These are phyloP conservation scores for Centrapalus pauciflorus DNA, from an alignment of 129 eudicot species.

Conservation along the genomic window DNA sequence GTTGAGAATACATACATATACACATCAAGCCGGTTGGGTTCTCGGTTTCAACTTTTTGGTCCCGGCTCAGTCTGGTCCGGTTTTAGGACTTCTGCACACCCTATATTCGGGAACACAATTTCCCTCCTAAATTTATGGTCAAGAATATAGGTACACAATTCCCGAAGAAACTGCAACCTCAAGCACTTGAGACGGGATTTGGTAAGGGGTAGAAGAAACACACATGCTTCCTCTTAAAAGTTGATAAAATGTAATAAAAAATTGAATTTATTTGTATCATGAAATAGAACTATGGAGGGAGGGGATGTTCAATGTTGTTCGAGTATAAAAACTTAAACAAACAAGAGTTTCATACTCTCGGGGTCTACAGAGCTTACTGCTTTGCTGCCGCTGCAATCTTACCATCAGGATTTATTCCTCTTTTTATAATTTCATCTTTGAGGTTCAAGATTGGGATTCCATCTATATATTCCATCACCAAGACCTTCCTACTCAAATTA, in stretches of 20 bases:
- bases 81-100: no score
- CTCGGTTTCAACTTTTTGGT: no score
- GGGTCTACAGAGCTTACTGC: slow-evolving; percentile 72
- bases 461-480: slow-evolving; percentile 90
- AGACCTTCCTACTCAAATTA: slow-evolving; percentile 56
- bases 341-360: slow-evolving; percentile 38
- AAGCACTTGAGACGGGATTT: not conserved
- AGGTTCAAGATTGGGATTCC: slow-evolving; percentile 89
- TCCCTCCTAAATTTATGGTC: no score
- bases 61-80: no score
- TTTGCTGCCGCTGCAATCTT: slow-evolving; percentile 85
- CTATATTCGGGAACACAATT: no score
- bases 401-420: slow-evolving; percentile 83
- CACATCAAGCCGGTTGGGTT: no score
- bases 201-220: no score
- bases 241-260: not conserved
- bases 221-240: not conserved
- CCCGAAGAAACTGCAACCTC: not conserved
- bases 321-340: not conserved
- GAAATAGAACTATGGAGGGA: not conserved
- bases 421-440: slow-evolving; percentile 83
- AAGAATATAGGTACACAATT: no score
- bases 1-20: no score
- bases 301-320: not conserved
- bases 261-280: not conserved